Conservation (phyloP, 2,329 filamentous ascomycete genomes). For the Shiraia bambusicola region DNA sequence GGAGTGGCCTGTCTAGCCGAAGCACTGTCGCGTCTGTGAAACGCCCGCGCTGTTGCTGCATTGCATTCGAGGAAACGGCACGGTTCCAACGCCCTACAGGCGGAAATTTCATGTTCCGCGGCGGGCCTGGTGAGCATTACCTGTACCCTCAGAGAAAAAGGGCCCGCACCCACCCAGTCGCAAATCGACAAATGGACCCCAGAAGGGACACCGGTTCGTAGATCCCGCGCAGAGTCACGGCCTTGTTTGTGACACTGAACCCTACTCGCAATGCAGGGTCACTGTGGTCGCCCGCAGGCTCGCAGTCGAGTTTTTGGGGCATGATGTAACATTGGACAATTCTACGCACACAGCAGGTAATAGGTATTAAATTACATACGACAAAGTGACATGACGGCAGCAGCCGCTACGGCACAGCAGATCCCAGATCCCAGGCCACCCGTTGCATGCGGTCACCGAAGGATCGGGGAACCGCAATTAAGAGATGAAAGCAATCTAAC, state of each 20-base stretch:
- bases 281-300: constrained; percentile 7
- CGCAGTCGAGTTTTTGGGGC: constrained; percentile 4
- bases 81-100: constrained; percentile 17
- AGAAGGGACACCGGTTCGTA: constrained; percentile 41
- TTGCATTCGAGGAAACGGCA: constrained; percentile 18
- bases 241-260: constrained; percentile 10
- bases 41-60: constrained; percentile 17
- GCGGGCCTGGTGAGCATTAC: constrained; percentile 15
- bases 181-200: constrained; percentile 37
- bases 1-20: constrained; percentile 21
- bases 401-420: constrained; percentile 19
- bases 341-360: no score
- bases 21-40: constrained; percentile 11
- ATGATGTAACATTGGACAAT: constrained; percentile 7
- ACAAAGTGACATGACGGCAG: constrained; percentile 20
- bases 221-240: constrained; percentile 41
- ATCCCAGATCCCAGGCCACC: constrained; percentile 21
- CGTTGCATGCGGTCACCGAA: constrained; percentile 21
- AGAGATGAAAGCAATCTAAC: constrained; percentile 41
- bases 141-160: constrained; percentile 11
- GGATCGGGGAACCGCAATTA: constrained; percentile 31
- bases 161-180: constrained; percentile 41
- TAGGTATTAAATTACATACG: background rate
- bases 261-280: constrained; percentile 12
- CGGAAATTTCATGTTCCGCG: constrained; percentile 37